Base-by-base conservation (phyloP, 805 yeast species). In the Wickerhamiella siamensis region DNA sequence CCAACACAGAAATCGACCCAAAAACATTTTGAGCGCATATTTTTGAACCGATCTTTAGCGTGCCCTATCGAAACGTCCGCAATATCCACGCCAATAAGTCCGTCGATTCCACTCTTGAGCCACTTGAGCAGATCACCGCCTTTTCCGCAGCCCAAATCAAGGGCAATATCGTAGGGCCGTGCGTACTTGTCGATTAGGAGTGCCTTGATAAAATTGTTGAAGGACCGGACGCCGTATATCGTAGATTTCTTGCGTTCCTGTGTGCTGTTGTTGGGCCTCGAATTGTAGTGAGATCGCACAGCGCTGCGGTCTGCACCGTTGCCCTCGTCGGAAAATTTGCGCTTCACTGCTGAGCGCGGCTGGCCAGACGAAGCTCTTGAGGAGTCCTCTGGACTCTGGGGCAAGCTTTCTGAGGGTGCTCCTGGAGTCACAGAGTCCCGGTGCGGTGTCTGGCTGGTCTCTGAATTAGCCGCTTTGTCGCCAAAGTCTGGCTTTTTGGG, bases 81-180 rank as follows among this genome's bases (percentile, higher is more conserved):
- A 35, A 91, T 78, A 61, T 91, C 99, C 22, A 91, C 70, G 1
- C 98, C 98, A 42, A 87, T 75, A 50, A 81, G 83, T 38, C 86
- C 87, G 18, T 74, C 70, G 2, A 83, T 72, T 17, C 72, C 65
- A 1, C 83, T 79, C 51, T 74, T 74, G 40, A 78, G 81, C 77
- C 94, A 88, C 58, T 91, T 91, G 51, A 80, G 75, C 53, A 91
- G 64, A 63, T 91, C 99, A 21, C 99, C 99, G 40, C 99, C 99
- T 59, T 91, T 93, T 12, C 99, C 99, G 61, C 97, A 87, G 14
- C 95, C 95, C 43, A 88, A 61, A 55, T 91, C 99, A 16, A 91
- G 63, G 1, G 80, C 84, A 17, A 71, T 68, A 33, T 71, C 70
- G 46, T 73, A 63, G 36, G 66, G 64, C 29, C 64, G 64, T 2